Conservation (phyloP, 257 asterid genomes). For the Solanum etuberosum region DNA sequence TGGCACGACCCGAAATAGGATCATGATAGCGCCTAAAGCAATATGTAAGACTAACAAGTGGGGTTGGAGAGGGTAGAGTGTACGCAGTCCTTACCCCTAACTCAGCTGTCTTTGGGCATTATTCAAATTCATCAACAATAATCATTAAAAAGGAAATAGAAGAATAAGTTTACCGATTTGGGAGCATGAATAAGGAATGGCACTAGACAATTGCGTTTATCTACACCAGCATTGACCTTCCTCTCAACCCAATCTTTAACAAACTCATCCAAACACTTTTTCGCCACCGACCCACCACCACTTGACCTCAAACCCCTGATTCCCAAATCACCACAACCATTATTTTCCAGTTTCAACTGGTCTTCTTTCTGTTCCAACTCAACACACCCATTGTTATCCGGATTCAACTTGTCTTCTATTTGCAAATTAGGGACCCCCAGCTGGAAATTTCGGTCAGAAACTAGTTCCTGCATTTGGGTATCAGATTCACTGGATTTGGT, state of each 20-base stretch:
- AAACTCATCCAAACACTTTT: constrained; percentile 18
- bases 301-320: background rate
- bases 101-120: background rate
- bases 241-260: constrained; percentile 37
- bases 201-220: constrained; percentile 30
- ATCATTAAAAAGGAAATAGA: background rate
- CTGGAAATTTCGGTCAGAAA: background rate
- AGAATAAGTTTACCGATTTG: constrained; percentile 25
- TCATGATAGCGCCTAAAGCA: background rate
- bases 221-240: constrained; percentile 32
- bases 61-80: background rate
- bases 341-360: background rate
- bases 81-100: background rate
- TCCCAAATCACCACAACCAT: background rate
- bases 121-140: background rate
- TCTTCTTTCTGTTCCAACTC: background rate
- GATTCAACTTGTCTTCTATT: background rate
- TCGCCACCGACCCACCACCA: background rate
- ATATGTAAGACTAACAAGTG: background rate
- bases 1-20: background rate
- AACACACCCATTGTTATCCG: background rate
- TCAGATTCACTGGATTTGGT: background rate
- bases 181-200: constrained; percentile 59
- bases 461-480: background rate
- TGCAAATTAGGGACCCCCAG: background rate